Percentiles rank a stretch among this genome's conserved stretches.
phyloP scores from a whole-genome alignment of 306 rosid genomes.

The Prunus armeniaca region DNA sequence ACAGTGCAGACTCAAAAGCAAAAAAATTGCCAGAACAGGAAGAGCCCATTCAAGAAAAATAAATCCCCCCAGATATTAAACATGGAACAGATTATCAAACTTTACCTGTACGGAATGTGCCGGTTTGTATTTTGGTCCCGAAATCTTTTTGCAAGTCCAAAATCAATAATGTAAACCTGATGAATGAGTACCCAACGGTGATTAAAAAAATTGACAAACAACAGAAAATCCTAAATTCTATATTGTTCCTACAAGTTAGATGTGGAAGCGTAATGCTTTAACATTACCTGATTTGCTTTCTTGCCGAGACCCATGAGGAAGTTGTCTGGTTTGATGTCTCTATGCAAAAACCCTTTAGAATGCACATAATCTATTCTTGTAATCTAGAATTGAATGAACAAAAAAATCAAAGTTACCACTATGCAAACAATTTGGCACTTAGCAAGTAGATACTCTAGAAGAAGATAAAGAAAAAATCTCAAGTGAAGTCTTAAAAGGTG shows the following conservation, averaged over 20 bases:
- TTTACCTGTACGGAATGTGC: constrained; percentile 81
- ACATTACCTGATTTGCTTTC: constrained; percentile 87
- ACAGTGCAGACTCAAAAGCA: background rate
- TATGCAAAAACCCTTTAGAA: constrained; percentile 73
- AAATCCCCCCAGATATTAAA: background rate
- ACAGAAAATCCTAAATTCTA: background rate
- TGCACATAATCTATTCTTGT: constrained; percentile 58
- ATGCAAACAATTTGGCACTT: background rate
- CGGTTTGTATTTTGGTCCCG: constrained; percentile 56
- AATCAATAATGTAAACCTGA: constrained; percentile 79
- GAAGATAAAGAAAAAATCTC: background rate
- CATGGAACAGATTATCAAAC: background rate
- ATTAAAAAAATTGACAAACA: background rate
- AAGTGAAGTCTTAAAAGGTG: background rate
- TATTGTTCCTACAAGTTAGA: background rate
- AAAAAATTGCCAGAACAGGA: constrained; percentile 12
- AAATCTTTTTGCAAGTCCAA: constrained; percentile 81
- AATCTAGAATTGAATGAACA: constrained; percentile 39
- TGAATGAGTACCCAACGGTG: background rate
- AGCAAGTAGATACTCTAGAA: background rate
- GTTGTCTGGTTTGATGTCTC: constrained; percentile 96
- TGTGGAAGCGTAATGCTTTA: background rate
- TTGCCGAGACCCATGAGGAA: constrained; percentile 91
- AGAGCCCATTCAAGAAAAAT: constrained; percentile 7
- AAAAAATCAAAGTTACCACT: background rate